Evolutionary conservation across 2,329 filamentous ascomycete species (phyloP), one percentile per base, ranked within the genome.

Genomic region (Pseudogymnoascus pannorum): DNA sequence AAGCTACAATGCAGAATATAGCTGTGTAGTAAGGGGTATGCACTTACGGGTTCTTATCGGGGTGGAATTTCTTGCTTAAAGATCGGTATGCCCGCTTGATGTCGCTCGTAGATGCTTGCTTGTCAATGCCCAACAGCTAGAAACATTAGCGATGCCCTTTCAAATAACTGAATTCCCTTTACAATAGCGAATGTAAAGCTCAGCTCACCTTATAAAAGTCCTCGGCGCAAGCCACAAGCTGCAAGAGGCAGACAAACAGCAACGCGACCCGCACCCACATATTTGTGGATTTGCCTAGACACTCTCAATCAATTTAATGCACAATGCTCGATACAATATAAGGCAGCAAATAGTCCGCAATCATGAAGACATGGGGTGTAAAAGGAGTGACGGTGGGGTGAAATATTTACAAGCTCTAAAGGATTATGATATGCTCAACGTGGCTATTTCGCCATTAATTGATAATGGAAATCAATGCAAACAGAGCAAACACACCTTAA

Each of bases 1-100:
- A 35, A 24, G n/a, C 62, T 16, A 60, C 11, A 57, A 36, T 57
- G 36, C 12, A 11, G 16, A 12, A 16, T 7, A 38, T 11, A 38
- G 33, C 33, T 18, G 33, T 6, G 12, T 24, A 58, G 38, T 2
- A 24, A 11, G 44, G 12, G 11, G 58, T 57, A 51, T 61, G 58
- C 14, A 78, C 88, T 70, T 83, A 94, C 88, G 93, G 92, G 70
- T 97, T 97, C 83, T 99, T 99, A 76, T 99, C 94, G 3, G 94
- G 94, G 72, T 99, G 94, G 74, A 84, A 97, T 74, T 95, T 96
- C 76, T 97, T 97, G 78, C 90, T 95, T 9, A 99, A 81, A 63
- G 86, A 87, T 63, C 92, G 86, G 76, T 99, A 99, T 20, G 94
- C 92, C 51, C 89, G 89, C 76, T 99, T 99, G 73, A 99, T 88